A percentile compares a stretch with the other conserved stretches of the same genome.
phyloP scores from a whole-genome alignment of 345 rosid species.

The Arabidopsis suecica region DNA sequence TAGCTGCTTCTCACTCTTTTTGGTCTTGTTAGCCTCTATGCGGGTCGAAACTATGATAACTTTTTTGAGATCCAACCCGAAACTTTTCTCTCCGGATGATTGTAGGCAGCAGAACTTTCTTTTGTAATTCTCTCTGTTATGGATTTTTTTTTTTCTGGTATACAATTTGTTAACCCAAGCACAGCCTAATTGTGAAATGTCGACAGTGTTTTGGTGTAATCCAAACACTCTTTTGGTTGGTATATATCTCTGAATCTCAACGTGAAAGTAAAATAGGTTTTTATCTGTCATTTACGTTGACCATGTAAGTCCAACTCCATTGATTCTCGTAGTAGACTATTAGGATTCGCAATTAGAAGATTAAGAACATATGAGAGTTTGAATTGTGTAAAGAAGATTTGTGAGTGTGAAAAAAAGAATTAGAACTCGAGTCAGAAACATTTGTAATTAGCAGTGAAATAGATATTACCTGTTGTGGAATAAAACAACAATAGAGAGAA shows the following conservation, averaged over 20 bases:
- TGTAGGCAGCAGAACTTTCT: constrained; percentile 29
- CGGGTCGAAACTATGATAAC: constrained; percentile 16
- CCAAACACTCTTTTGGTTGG: neutral
- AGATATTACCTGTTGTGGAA: no score
- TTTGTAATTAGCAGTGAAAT: no score
- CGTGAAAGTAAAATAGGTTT: neutral
- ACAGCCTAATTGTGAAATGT: constrained; percentile 19
- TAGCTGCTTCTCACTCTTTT: constrained; percentile 15
- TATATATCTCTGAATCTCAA: neutral
- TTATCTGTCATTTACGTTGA: no score
- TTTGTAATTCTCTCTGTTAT: constrained; percentile 24
- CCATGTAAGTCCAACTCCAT: no score
- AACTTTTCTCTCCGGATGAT: constrained; percentile 21
- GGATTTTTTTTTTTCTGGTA: neutral
- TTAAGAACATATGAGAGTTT: no score
- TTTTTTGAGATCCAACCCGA: constrained; percentile 27
- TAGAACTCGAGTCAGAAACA: no score
- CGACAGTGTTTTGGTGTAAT: neutral
- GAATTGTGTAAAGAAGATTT: no score
- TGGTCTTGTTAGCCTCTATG: constrained; percentile 23
- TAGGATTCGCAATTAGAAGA: no score
- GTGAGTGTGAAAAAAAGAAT: no score
- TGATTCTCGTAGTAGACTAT: no score
- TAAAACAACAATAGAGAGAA: no score
- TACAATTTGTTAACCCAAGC: constrained; percentile 20